A percentile compares a stretch with the other conserved stretches of the same genome.
phyloP scores from a whole-genome alignment of 345 rosid genomes.

The Syzygium oleosum region DNA sequence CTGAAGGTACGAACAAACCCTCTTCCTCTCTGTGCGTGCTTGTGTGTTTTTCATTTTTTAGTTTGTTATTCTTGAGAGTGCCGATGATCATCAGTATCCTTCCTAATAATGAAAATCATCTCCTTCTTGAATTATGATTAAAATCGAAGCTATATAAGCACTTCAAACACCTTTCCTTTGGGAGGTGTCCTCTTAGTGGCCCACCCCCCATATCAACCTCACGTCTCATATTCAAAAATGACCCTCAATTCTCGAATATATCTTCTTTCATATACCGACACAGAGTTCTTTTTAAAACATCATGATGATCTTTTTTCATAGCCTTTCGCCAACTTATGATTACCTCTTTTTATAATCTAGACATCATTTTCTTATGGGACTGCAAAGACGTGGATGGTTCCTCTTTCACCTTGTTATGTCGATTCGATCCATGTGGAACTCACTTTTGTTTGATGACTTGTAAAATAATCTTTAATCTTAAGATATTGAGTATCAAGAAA shows the following conservation, averaged over 20 bases:
- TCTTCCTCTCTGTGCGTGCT: not conserved
- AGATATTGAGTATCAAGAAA: not conserved
- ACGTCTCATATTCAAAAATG: not conserved
- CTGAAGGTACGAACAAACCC: not conserved
- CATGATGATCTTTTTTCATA: not conserved
- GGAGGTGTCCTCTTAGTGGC: not conserved
- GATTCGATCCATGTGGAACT: not conserved
- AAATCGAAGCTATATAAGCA: not conserved
- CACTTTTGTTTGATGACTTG: not conserved
- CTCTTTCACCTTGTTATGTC: not conserved
- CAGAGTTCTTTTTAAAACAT: not conserved
- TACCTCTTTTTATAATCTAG: not conserved
- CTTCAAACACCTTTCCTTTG: not conserved
- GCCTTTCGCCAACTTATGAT: not conserved
- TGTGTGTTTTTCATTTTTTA: not conserved
- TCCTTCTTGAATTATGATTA: not conserved
- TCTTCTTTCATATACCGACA: not conserved
- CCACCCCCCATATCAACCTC: not conserved
- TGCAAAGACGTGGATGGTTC: not conserved
- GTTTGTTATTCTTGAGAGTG: not conserved
- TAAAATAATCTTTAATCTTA: not conserved
- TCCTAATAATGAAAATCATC: not conserved
- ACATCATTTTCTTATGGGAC: not conserved
- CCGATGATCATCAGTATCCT: not conserved
- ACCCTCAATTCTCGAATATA: not conserved